phyloP scores from a whole-genome alignment of 257 asterid species.

The Orobanche coerulescens region DNA sequence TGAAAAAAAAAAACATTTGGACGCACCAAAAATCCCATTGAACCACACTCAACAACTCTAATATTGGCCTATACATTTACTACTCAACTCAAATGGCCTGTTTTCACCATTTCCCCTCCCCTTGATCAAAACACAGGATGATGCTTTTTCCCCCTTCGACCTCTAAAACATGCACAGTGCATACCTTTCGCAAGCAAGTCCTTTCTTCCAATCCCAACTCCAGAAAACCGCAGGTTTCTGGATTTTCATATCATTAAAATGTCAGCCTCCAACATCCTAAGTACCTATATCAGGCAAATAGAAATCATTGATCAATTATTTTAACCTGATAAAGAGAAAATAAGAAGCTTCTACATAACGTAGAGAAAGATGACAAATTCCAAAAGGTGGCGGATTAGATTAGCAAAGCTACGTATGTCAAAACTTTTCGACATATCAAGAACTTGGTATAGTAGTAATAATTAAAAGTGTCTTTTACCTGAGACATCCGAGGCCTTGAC shows the following conservation, averaged over 20 bases:
- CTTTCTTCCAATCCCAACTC: not conserved
- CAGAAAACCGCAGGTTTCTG: not conserved
- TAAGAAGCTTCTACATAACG: not conserved
- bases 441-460: not conserved
- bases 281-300: conserved; percentile 35
- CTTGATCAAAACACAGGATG: not conserved
- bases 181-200: not conserved
- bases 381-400: not conserved
- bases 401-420: not conserved
- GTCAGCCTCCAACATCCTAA: conserved; percentile 63
- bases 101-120: too few species aligned
- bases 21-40: too few species aligned
- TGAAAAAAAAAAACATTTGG: too few species aligned
- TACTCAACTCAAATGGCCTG: too few species aligned
- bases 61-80: too few species aligned
- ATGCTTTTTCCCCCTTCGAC: not conserved
- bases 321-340: not conserved
- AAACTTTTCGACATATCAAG: not conserved
- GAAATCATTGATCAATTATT: not conserved
- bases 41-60: too few species aligned
- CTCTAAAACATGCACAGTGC: not conserved
- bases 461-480: conserved; percentile 31
- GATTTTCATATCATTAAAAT: conserved; percentile 18
- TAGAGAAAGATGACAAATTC: not conserved
- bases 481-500: conserved; percentile 80